These are phyloP conservation scores for Diutina mesorugosa DNA, from an alignment of 1,139 yeast genomes.

Conservation along the genomic window DNA sequence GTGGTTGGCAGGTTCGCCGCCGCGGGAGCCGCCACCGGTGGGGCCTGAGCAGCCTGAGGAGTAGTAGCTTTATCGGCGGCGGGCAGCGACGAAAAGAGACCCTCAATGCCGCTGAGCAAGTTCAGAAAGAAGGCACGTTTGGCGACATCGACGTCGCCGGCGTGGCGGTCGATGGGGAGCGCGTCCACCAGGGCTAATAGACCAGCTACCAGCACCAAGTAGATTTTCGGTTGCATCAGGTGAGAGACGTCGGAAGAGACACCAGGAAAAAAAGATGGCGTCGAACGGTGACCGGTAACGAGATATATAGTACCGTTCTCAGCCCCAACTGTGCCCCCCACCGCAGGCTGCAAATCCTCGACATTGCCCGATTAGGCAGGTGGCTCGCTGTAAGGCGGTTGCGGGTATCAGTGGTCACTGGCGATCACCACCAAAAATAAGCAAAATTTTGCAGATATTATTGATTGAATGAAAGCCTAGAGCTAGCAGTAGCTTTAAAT, in stretches of 20 bases:
- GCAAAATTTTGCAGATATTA: too few relatives aligned
- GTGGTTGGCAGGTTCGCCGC: not conserved
- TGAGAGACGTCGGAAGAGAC: not conserved
- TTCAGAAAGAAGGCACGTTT: conserved; percentile 1
- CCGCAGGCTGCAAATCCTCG: not conserved
- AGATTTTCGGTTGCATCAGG: not conserved
- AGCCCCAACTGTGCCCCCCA: not conserved
- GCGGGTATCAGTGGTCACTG: not conserved
- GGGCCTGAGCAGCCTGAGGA: not conserved
- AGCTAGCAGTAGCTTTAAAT: too few relatives aligned
- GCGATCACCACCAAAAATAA: too few relatives aligned
- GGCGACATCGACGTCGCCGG: not conserved
- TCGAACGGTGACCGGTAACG: not conserved
- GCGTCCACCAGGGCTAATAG: not conserved
- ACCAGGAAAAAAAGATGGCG: not conserved
- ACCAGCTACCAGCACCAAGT: conserved; percentile 1
- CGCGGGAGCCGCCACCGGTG: not conserved
- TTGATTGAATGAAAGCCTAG: too few relatives aligned
- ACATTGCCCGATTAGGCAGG: not conserved
- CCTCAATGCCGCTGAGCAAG: conserved; percentile 1
- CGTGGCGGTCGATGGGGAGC: not conserved
- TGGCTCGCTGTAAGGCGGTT: not conserved
- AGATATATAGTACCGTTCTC: not conserved
- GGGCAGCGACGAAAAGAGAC: not conserved
- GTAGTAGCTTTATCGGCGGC: not conserved